A percentile compares a stretch with the other conserved stretches of the same genome.
Conservation (phyloP, 148 eudicot genomes). For the Cornus controversa region DNA sequence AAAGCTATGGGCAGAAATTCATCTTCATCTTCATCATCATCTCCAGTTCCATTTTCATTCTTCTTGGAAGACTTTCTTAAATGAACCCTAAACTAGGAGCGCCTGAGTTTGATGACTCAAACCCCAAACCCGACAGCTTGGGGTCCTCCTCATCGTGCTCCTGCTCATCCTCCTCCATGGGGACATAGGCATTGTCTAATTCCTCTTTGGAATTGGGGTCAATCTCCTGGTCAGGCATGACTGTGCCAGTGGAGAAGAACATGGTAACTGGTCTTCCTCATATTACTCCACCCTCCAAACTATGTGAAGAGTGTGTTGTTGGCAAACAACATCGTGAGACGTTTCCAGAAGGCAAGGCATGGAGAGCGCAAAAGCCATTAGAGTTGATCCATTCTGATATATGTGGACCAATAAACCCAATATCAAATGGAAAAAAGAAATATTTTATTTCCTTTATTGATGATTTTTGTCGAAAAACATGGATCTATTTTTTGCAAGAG, state of each 20-base stretch:
- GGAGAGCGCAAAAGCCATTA: no score
- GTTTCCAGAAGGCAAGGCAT: not conserved
- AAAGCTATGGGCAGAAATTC: conserved; percentile 62
- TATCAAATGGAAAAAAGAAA: no score
- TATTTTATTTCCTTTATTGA: no score
- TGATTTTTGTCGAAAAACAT: conserved; percentile 15
- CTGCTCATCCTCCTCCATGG: conserved; percentile 5
- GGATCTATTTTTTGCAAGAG: no score
- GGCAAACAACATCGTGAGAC: conserved; percentile 9
- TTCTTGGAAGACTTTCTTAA: conserved; percentile 14
- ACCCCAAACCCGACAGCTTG: conserved; percentile 41
- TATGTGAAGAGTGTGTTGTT: no score
- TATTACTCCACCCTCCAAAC: not conserved
- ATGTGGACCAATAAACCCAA: no score
- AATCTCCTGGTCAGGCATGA: conserved; percentile 58
- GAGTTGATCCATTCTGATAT: conserved; percentile 15
- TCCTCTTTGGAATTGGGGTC: conserved; percentile 42
- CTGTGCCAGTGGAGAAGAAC: conserved; percentile 64
- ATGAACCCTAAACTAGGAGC: conserved; percentile 42
- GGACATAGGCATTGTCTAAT: not conserved
- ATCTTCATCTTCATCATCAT: conserved; percentile 23
- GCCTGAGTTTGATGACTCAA: conserved; percentile 28
- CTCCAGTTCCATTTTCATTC: conserved; percentile 6
- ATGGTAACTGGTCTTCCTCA: conserved; percentile 13
- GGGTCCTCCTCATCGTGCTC: conserved; percentile 31